Conservation (phyloP, 2,329 filamentous ascomycete species). For the Sclerotinia sclerotiorum region DNA sequence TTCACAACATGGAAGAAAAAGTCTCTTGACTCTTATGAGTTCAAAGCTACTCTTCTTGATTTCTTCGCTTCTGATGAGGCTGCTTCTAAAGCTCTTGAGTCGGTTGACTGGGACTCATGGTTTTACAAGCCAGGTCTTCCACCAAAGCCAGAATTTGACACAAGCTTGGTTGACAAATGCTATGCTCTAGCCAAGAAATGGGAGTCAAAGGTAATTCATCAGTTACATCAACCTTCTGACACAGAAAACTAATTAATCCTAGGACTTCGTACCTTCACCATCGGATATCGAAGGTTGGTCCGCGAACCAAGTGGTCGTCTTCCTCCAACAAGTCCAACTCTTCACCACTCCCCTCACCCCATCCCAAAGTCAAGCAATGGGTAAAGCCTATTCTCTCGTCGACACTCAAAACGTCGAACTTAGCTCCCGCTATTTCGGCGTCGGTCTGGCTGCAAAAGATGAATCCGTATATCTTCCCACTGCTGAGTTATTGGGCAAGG, state of each 20-base stretch:
- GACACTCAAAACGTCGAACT: constrained; percentile 85
- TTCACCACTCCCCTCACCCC: constrained; percentile 63
- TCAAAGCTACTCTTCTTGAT: constrained; percentile 81
- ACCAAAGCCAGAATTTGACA: constrained; percentile 88
- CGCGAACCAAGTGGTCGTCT: constrained; percentile 87
- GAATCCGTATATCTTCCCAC: constrained; percentile 67
- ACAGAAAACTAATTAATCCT: not conserved
- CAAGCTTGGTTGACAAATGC: constrained; percentile 79
- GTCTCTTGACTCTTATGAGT: constrained; percentile 90
- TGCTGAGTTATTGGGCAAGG: constrained; percentile 71
- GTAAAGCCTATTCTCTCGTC: constrained; percentile 69
- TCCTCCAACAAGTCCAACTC: constrained; percentile 76
- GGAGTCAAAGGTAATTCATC: constrained; percentile 56
- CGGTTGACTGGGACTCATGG: constrained; percentile 85
- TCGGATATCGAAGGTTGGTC: constrained; percentile 73
- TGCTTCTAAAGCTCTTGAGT: constrained; percentile 60
- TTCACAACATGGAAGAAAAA: constrained; percentile 82
- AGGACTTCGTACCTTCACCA: constrained; percentile 61
- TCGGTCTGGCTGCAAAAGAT: constrained; percentile 75
- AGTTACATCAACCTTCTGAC: not conserved
- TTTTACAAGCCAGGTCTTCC: constrained; percentile 89
- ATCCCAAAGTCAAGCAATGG: constrained; percentile 69
- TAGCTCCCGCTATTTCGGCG: constrained; percentile 73
- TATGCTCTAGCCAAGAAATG: constrained; percentile 81
- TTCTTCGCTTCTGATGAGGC: constrained; percentile 76